Evolutionary conservation across 2,329 filamentous ascomycete genomes (phyloP), one percentile per base, ranked within the genome.

Genomic region (Penicillium sp.): DNA sequence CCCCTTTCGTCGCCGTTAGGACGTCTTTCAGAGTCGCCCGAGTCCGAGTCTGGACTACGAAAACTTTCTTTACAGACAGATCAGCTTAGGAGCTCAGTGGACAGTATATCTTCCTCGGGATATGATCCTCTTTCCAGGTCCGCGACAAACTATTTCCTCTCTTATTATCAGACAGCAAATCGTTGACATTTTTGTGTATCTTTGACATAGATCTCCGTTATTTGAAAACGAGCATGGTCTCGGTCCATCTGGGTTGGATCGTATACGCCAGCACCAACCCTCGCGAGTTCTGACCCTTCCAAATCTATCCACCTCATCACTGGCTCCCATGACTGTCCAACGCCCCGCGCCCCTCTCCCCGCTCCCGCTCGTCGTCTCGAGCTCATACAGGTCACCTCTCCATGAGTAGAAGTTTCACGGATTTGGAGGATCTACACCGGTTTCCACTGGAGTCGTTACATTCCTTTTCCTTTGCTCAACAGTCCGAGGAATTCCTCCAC

Each of bases 401-500:
- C 8, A 79, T 85, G n/a, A 86, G 81, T 6, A 86, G 87, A 23
- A 78, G 81, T 18, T 91, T 91, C 19, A 90, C 91, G 23, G 84
- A 77, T 7, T 67, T 89, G 39, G 94, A 97, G 77, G 94, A 99
- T 69, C 83, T 99, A 42, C 87, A 87, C 42, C 87, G 92, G 47
- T 99, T 99, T 70, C 93, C 94, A 1, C 91, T 90, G 64, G 94
- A 99, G 71, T 99, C 94, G 6, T 79, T 99, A 43, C 94, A 99
- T 74, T 99, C 94, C 1, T 99, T 99, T 76, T 97, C 93, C 11
- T 99, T 99, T 73, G 91, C 94, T 38, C 90, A 96, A 64, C 92
- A 96, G 74, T 93, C 92, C 3, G 92, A 96, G 68, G 93, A 97
- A 59, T 86, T 91, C 59, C 81, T 97, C 52, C 90, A 96, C 70